Evolutionary conservation across 495 filamentous ascomycete genomes (phyloP), one percentile per base, ranked within the genome.

Genomic region (Cudoniella acicularis): DNA sequence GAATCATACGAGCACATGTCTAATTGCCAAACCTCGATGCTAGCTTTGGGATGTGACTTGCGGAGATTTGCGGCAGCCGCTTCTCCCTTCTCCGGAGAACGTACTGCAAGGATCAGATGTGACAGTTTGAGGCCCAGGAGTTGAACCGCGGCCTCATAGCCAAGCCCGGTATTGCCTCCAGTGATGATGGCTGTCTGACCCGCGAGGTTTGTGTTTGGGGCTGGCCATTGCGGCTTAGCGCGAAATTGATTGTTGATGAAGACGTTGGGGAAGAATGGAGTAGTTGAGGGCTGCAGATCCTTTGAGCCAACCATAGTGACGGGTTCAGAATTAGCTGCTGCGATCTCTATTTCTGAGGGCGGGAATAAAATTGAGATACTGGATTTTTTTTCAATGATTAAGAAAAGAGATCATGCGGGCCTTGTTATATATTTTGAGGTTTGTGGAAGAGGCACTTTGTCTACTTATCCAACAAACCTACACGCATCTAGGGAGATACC

Each of bases 91-190:
- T 61, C 48, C 0, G 71, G 50, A 48, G 74, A 79, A 13, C 84
- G 81, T 0, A 83, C 81, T 2, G 74, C 83, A 0, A 87, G 64
- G 57, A 86, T 80, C 8, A 86, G 71, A 53, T 67, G 72, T 0
- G 71, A 67, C 3, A 83, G 73, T 0, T 69, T 67, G 4, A 78
- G 71, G 10, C 63, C 60, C 2, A 83, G 72, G 27, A 85, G 69
- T 45, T 82, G 78, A 1, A 65, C 63, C 2, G 77, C 72, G 26
- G 75, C 75, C 61, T 79, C 75, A 1, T 75, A 64, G n/a, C 83
- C 83, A 0, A 86, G 70, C 2, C 83, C 83, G 3, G 71, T 70
- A 63, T 79, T 84, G 49, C 71, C 58, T 10, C 83, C 83, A 2
- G 79, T 84, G 20, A 86, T 62, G 42, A 86, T 78, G 21, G 75